phyloP scores from a whole-genome alignment of 2,329 filamentous ascomycete genomes.

The Scytalidium lignicola region DNA sequence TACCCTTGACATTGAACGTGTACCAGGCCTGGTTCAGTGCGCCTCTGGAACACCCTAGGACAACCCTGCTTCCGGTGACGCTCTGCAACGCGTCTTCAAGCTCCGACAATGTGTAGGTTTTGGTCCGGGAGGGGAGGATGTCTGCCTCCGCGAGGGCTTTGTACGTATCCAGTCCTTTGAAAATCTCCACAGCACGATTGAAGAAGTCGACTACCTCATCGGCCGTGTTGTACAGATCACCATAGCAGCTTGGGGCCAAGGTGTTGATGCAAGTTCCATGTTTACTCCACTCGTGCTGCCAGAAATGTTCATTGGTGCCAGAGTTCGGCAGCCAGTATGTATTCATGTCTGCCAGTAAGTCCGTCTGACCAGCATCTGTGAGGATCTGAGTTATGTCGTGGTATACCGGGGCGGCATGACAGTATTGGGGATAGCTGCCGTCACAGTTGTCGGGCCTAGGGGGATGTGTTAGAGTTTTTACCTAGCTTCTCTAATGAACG shows the following conservation, averaged over 20 bases:
- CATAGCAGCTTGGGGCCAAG: slow-evolving; percentile 61
- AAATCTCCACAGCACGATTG: slow-evolving; percentile 56
- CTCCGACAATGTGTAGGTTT: slow-evolving; percentile 33
- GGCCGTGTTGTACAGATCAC: slow-evolving; percentile 42
- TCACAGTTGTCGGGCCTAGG: slow-evolving; percentile 56
- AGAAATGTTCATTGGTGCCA: slow-evolving; percentile 58
- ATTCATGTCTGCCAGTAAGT: slow-evolving; percentile 58
- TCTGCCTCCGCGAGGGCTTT: slow-evolving; percentile 53
- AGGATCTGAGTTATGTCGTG: slow-evolving; percentile 56
- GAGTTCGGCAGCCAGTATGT: slow-evolving; percentile 65
- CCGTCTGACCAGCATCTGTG: not conserved
- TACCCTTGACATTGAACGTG: slow-evolving; percentile 36
- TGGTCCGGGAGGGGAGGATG: slow-evolving; percentile 39
- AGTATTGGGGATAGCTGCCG: slow-evolving; percentile 61
- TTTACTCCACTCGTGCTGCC: slow-evolving; percentile 72
- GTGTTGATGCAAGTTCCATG: slow-evolving; percentile 70
- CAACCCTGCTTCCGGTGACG: slow-evolving; percentile 37
- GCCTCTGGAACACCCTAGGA: slow-evolving; percentile 36
- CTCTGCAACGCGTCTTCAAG: slow-evolving; percentile 34
- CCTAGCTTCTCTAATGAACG: not conserved
- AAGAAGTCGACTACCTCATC: slow-evolving; percentile 67
- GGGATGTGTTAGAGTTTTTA: not conserved
- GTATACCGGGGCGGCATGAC: slow-evolving; percentile 57
- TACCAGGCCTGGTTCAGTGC: slow-evolving; percentile 47
- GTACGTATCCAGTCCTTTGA: slow-evolving; percentile 38